A percentile compares a stretch with the other conserved stretches of the same genome.
These are phyloP conservation scores for Globisporangium nagaii DNA, from an alignment of 352 stramenopile species.

Conservation along the genomic window DNA sequence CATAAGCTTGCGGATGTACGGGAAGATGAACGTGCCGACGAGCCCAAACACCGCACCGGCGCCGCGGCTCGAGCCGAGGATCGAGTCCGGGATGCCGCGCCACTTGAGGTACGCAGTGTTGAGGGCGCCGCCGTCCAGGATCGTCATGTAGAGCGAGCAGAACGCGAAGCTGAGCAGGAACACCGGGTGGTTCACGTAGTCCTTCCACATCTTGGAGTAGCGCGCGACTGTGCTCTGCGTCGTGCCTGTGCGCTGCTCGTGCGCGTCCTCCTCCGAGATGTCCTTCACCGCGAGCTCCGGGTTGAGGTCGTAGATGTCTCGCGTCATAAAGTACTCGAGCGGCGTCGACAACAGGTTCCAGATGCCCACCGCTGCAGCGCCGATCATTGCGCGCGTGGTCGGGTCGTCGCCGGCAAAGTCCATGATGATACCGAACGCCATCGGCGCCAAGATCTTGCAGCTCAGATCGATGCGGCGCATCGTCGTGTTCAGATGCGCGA, in stretches of 20 bases:
- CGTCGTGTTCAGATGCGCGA: conserved; percentile 67
- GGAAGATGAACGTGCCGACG: conserved; percentile 46
- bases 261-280: conserved; percentile 12
- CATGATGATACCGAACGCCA: conserved; percentile 77
- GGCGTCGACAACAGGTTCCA: conserved; percentile 81
- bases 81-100: conserved; percentile 40
- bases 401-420: conserved; percentile 61
- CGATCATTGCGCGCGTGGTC: conserved; percentile 58
- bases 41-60: conserved; percentile 41
- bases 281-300: conserved; percentile 37
- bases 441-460: conserved; percentile 71
- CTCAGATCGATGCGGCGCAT: conserved; percentile 80
- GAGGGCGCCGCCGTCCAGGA: conserved; percentile 36
- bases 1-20: conserved; percentile 18
- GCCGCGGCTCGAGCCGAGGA: conserved; percentile 39
- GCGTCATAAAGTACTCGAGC: conserved; percentile 71
- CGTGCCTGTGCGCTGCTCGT: conserved; percentile 7
- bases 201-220: conserved; percentile 34
- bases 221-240: conserved; percentile 15
- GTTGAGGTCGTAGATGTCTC: conserved; percentile 57
- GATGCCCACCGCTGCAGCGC: conserved; percentile 51
- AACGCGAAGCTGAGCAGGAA: conserved; percentile 52
- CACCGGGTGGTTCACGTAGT: conserved; percentile 46
- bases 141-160: conserved; percentile 54
- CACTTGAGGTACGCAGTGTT: conserved; percentile 63